Base-by-base conservation (phyloP, 2,329 filamentous ascomycete species). In the Chaetomium globosum region DNA sequence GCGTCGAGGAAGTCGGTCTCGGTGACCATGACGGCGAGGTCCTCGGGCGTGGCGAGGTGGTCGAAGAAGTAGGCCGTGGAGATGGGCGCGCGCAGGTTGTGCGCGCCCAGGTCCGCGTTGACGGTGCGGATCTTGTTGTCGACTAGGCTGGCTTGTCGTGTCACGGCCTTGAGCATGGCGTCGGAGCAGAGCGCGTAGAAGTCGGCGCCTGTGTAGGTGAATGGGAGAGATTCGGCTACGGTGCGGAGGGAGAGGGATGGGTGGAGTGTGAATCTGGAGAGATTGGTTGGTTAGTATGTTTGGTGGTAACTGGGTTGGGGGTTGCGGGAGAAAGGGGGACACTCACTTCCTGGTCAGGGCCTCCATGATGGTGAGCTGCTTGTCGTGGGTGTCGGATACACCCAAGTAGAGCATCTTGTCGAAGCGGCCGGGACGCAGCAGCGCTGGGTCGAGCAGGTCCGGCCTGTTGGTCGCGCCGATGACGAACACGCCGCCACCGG, bases 371-470 rank as follows among this genome's bases (percentile, higher is more conserved):
- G 89, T 97, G 68, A 92, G 86, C 79, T 99, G 95, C 81, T 98
- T 98, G 21, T 96, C 91, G 73, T 98, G 94, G 4, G 93, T 97
- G 77, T 99, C 95, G 8, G 92, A 96, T 9, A 99, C 93, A 43
- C 95, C 95, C 13, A 99, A 83, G 74, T 98, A 99, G 33, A 99
- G 85, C 93, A 98, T 96, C 82, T 98, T 98, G 76, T 99, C 95
- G 76, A 99, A 98, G 66, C 94, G 85, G 2, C 94, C 94, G 1
- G 94, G 95, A 61, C 94, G 87, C 53, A 98, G 81, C 65, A 99
- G 80, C 4, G 94, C 95, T 69, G 92, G 92, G 75, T 99, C 94
- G 26, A 99, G 83, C 61, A 98, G 80, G 80, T 99, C 95, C 0
- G 95, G 95, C 68, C 94, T 82, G 79, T 99, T 99, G 5, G 94